These are phyloP conservation scores for Podila clonocystis DNA, from an alignment of 192 early-diverging fungal genomes.

Conservation along the genomic window DNA sequence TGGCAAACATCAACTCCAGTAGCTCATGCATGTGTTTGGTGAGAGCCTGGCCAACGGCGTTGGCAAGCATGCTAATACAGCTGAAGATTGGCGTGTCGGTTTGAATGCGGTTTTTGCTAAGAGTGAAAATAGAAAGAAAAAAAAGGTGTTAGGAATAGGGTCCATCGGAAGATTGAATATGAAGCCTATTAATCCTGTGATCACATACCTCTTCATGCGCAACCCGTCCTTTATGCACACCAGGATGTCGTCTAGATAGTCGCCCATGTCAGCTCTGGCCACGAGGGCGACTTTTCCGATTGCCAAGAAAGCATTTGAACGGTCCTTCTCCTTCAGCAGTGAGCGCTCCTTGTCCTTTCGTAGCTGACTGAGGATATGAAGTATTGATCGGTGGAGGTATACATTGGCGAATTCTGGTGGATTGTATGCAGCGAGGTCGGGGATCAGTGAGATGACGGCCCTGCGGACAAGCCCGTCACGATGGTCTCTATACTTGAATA, in stretches of 20 bases:
- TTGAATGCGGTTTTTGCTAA: slow-evolving; percentile 63
- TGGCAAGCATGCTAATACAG: slow-evolving; percentile 90
- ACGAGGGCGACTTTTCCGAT: slow-evolving; percentile 88
- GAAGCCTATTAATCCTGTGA: background rate
- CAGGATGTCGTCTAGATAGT: slow-evolving; percentile 82
- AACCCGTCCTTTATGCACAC: slow-evolving; percentile 81
- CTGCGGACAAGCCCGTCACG: slow-evolving; percentile 81
- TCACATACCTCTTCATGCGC: slow-evolving; percentile 68
- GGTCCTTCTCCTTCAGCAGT: slow-evolving; percentile 49
- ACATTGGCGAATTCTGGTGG: slow-evolving; percentile 72
- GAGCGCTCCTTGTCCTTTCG: slow-evolving; percentile 76
- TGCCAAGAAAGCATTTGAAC: slow-evolving; percentile 75
- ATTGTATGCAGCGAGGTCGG: slow-evolving; percentile 84
- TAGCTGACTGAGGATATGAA: slow-evolving; percentile 76
- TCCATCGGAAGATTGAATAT: too few relatives aligned
- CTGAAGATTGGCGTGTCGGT: slow-evolving; percentile 75
- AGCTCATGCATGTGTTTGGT: slow-evolving; percentile 90
- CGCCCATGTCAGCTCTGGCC: slow-evolving; percentile 79
- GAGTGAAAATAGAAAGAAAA: slow-evolving; percentile 1
- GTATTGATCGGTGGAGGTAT: slow-evolving; percentile 78
- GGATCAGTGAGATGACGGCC: slow-evolving; percentile 87
- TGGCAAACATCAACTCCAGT: slow-evolving; percentile 91
- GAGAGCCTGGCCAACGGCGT: slow-evolving; percentile 89
- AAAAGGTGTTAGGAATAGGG: background rate
- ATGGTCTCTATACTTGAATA: slow-evolving; percentile 80